phyloP scores from a whole-genome alignment of 768 basidiomycete genomes.

The Pleurotus tuber-regium region DNA sequence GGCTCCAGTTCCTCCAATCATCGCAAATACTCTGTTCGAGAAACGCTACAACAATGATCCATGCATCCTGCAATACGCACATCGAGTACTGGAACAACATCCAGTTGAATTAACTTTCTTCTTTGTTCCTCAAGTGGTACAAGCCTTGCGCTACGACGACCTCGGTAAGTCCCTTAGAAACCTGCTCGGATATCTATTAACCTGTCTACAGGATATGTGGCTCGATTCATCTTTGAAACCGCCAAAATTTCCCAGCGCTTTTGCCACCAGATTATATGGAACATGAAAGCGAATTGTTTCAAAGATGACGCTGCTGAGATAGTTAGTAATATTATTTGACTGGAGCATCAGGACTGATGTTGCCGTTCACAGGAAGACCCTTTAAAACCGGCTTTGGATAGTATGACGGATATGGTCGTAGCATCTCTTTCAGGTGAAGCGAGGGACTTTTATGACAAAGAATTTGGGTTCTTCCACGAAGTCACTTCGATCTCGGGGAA shows the following conservation, averaged over 20 bases:
- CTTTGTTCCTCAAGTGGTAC: constrained; percentile 98
- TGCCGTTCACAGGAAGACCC: constrained; percentile 70
- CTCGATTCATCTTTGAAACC: constrained; percentile 94
- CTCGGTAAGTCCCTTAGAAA: constrained; percentile 59
- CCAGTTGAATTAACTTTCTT: constrained; percentile 96
- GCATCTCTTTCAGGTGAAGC: constrained; percentile 86
- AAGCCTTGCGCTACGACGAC: constrained; percentile 88
- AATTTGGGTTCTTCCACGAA: constrained; percentile 94
- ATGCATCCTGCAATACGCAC: constrained; percentile 89
- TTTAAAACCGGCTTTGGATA: constrained; percentile 94
- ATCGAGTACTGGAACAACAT: constrained; percentile 92
- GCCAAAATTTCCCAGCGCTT: constrained; percentile 96
- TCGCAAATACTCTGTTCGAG: constrained; percentile 84
- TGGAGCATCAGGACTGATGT: background rate
- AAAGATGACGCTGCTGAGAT: constrained; percentile 88
- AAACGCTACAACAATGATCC: constrained; percentile 82
- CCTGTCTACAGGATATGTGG: constrained; percentile 72
- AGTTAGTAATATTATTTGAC: constrained; percentile 37
- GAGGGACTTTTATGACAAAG: constrained; percentile 85
- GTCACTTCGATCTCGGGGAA: constrained; percentile 99
- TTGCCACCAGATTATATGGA: constrained; percentile 99
- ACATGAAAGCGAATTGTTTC: constrained; percentile 98
- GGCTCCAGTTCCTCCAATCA: constrained; percentile 83
- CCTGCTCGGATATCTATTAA: too few relatives aligned
- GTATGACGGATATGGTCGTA: constrained; percentile 79